Conservation (phyloP, 2,329 filamentous ascomycete species). For the Rhexocercosporidium sp. region DNA sequence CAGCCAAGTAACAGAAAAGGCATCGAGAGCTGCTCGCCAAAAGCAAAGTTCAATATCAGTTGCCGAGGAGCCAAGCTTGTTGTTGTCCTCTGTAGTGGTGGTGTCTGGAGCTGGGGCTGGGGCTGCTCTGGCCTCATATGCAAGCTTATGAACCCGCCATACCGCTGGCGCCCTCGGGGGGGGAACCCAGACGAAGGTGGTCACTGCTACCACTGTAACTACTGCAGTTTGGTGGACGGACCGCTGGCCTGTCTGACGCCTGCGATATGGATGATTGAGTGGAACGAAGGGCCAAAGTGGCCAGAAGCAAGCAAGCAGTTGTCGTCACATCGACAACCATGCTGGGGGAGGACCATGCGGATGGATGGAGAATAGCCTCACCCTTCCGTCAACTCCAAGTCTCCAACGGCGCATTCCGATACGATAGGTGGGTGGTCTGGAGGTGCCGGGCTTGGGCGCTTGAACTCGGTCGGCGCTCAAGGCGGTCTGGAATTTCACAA, state of each 20-base stretch:
- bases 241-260: neutral
- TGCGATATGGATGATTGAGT: constrained; percentile 10
- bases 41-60: constrained; percentile 17
- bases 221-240: constrained; percentile 2
- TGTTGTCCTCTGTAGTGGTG: neutral
- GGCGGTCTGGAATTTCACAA: constrained; percentile 7
- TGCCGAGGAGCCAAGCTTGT: neutral
- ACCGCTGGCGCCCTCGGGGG: neutral
- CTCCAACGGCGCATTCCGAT: constrained; percentile 17
- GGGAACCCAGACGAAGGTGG: constrained; percentile 15
- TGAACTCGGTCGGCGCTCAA: neutral
- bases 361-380: constrained; percentile 16
- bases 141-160: constrained; percentile 17
- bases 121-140: too few relatives aligned
- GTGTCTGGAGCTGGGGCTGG: neutral
- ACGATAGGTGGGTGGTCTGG: constrained; percentile 19
- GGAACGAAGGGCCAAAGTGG: neutral
- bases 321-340: neutral
- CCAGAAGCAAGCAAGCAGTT: neutral
- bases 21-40: constrained; percentile 18
- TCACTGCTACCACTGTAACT: neutral
- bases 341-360: constrained; percentile 1
- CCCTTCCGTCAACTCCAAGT: neutral
- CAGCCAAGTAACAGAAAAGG: constrained; percentile 13
- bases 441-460: neutral